Percentiles rank a stretch among this genome's conserved stretches.
phyloP scores from a whole-genome alignment of 148 eudicot genomes.

The Chenopodium album region DNA sequence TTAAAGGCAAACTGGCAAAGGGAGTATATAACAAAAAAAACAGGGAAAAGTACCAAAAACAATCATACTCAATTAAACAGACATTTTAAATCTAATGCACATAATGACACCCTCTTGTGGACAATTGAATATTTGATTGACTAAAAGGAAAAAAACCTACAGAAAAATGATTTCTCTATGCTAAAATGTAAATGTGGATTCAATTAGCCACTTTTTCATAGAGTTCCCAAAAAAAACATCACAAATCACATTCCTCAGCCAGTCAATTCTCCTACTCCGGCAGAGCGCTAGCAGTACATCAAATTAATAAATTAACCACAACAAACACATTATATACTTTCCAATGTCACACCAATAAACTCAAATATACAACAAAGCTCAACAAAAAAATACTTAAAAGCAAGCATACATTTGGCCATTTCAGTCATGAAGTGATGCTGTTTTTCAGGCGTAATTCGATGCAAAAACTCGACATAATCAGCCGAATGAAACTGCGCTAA shows the following conservation, averaged over 20 bases:
- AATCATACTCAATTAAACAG: too few species aligned
- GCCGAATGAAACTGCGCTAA: conserved; percentile 95
- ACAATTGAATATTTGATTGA: too few species aligned
- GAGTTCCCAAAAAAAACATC: neutral
- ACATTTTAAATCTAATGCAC: too few species aligned
- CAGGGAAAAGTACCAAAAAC: too few species aligned
- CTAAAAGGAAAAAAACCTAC: too few species aligned
- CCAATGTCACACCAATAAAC: neutral
- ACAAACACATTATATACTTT: too few species aligned
- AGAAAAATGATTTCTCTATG: too few species aligned
- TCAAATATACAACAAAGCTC: neutral
- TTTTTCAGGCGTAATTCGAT: conserved; percentile 82
- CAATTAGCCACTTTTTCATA: neutral
- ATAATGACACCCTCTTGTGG: too few species aligned
- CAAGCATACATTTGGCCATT: conserved; percentile 60
- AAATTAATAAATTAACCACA: too few species aligned
- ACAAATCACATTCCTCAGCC: neutral
- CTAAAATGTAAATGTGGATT: neutral
- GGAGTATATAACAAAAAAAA: too few species aligned
- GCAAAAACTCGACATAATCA: conserved; percentile 95
- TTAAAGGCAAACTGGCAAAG: too few species aligned
- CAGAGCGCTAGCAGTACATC: neutral
- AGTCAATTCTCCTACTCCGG: neutral
- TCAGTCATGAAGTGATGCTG: conserved; percentile 60
- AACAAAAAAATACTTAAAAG: neutral